Evolutionary conservation across 352 stramenopile genomes (phyloP).

Genomic region (Blastocystis sp.): DNA sequence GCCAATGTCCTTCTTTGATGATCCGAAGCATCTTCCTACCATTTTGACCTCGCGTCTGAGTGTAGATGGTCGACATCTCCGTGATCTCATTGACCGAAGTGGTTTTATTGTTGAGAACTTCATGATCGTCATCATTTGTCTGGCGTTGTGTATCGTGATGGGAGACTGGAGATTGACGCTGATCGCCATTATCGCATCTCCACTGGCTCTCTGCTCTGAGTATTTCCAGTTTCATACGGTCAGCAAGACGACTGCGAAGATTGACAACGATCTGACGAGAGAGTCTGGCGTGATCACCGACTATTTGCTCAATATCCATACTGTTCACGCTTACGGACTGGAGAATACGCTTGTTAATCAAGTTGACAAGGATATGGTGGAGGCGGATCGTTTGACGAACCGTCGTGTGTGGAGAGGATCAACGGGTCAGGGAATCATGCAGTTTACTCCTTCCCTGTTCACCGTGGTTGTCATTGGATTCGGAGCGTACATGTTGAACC

Average conservation of each 20-base stretch:
- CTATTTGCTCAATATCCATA: conserved; percentile 51
- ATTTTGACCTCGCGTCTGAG: conserved; percentile 1
- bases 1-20: conserved; percentile 27
- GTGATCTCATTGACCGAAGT: not conserved
- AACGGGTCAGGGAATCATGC: not conserved
- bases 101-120: conserved; percentile 11
- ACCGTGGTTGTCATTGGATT: not conserved
- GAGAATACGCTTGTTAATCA: not conserved
- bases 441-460: not conserved
- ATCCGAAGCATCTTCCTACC: not conserved
- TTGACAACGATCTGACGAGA: not conserved
- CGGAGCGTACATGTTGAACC: not conserved
- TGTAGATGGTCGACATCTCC: conserved; percentile 12
- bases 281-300: conserved; percentile 11
- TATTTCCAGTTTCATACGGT: not conserved
- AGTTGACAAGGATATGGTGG: not conserved
- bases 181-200: not conserved
- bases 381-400: not conserved
- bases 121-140: not conserved
- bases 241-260: not conserved
- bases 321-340: conserved; percentile 6
- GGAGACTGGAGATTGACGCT: conserved; percentile 2
- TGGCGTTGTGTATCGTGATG: not conserved
- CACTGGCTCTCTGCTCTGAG: not conserved
- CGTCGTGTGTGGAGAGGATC: not conserved